Evolutionary conservation across 2,329 filamentous ascomycete species (phyloP).

Genomic region (Ophiognomonia clavigignenti-juglandacearum): DNA sequence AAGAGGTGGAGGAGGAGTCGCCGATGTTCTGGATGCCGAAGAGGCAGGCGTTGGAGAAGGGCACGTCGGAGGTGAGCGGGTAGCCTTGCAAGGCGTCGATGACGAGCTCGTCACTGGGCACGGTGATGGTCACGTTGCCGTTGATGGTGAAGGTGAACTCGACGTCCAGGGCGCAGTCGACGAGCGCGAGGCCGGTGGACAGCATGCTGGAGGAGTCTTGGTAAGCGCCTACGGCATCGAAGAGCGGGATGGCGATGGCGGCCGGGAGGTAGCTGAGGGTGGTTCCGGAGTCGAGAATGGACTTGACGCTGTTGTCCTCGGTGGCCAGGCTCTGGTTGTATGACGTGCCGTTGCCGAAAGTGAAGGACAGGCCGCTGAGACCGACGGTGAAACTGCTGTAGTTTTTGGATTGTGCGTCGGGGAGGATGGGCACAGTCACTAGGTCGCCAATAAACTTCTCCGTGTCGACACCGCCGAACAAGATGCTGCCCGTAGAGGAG

Average conservation of each 20-base stretch:
- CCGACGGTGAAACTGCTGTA: constrained; percentile 36
- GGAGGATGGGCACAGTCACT: constrained; percentile 49
- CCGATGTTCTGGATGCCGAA: constrained; percentile 47
- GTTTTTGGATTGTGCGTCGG: constrained; percentile 34
- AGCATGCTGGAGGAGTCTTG: constrained; percentile 27
- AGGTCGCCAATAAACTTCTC: constrained; percentile 59
- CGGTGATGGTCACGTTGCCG: constrained; percentile 24
- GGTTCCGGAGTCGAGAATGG: constrained; percentile 64
- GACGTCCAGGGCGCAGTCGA: constrained; percentile 35
- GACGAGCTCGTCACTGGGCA: constrained; percentile 33
- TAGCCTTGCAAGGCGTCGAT: constrained; percentile 30
- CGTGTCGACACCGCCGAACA: constrained; percentile 67
- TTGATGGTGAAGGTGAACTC: constrained; percentile 38
- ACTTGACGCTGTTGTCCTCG: constrained; percentile 31
- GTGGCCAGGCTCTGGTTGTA: constrained; percentile 27
- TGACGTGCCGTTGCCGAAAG: constrained; percentile 31
- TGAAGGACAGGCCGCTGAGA: constrained; percentile 33
- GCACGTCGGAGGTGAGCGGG: constrained; percentile 25
- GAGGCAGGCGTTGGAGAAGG: constrained; percentile 42
- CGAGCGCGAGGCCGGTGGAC: constrained; percentile 32
- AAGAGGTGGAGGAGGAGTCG: constrained; percentile 11
- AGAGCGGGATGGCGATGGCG: constrained; percentile 36
- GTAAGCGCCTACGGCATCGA: constrained; percentile 31
- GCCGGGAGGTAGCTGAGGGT: constrained; percentile 61
- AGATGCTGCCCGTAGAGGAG: constrained; percentile 55